Percentiles rank a stretch among this genome's conserved stretches.
Evolutionary conservation across 768 basidiomycete genomes (phyloP).

Genomic region (Macrolepiota fuliginosa): DNA sequence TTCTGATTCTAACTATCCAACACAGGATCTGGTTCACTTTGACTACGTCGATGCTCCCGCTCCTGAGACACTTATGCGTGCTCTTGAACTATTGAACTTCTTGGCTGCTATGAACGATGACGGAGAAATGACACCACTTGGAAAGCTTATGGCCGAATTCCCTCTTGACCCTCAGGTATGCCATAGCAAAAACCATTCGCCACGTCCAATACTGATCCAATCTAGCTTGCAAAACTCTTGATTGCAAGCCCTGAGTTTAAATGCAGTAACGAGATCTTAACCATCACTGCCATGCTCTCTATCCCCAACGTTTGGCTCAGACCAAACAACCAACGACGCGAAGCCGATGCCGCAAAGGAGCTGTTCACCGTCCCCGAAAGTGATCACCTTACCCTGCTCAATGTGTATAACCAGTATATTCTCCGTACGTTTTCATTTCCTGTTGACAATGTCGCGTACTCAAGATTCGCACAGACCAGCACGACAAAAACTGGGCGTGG

Average conservation of each 20-base stretch:
- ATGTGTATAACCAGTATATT: slow-evolving; percentile 92
- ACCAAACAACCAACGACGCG: slow-evolving; percentile 82
- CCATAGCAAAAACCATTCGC: not conserved
- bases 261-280: slow-evolving; percentile 94
- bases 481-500: slow-evolving; percentile 90
- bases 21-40: slow-evolving; percentile 78
- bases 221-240: slow-evolving; percentile 86
- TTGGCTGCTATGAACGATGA: slow-evolving; percentile 93
- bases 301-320: slow-evolving; percentile 96
- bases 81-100: slow-evolving; percentile 90
- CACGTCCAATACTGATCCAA: not conserved
- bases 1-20: not conserved
- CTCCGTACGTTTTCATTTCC: slow-evolving; percentile 51
- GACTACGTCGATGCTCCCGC: slow-evolving; percentile 94
- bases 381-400: slow-evolving; percentile 93
- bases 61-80: slow-evolving; percentile 96
- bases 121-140: slow-evolving; percentile 84
- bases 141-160: slow-evolving; percentile 95
- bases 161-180: slow-evolving; percentile 94
- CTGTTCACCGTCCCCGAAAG: slow-evolving; percentile 88
- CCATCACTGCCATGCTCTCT: slow-evolving; percentile 95
- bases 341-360: slow-evolving; percentile 92
- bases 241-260: slow-evolving; percentile 93
- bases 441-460: not conserved
- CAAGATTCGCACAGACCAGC: slow-evolving; percentile 44